Conservation (phyloP, 345 rosid genomes). For the Combretum micranthum region DNA sequence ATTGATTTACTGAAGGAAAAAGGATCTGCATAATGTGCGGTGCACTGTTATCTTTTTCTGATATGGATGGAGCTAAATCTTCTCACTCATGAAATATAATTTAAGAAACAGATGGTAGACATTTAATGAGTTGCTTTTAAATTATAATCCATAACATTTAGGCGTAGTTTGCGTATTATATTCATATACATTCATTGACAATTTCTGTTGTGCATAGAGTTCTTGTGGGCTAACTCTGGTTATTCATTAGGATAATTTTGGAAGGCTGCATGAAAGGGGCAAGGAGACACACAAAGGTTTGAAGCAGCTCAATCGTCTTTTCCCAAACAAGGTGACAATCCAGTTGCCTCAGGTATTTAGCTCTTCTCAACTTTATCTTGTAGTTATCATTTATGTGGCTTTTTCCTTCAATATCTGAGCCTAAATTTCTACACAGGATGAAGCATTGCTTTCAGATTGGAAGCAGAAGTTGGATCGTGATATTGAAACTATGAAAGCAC, state of each 20-base stretch:
- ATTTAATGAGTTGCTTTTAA: not conserved
- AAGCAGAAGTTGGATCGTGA: slow-evolving; percentile 93
- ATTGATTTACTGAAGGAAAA: no score
- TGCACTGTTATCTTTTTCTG: no score
- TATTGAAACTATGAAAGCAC: slow-evolving; percentile 76
- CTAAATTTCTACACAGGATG: slow-evolving; percentile 58
- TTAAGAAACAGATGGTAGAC: no score
- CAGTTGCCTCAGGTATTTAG: slow-evolving; percentile 87
- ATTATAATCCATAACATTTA: no score
- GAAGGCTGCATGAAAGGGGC: slow-evolving; percentile 79
- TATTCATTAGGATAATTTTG: slow-evolving; percentile 70
- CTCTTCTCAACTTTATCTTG: not conserved
- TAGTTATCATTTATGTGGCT: not conserved
- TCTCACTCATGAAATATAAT: no score
- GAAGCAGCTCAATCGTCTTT: slow-evolving; percentile 86
- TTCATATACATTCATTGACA: no score
- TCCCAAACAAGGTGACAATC: slow-evolving; percentile 93
- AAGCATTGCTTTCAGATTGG: slow-evolving; percentile 86
- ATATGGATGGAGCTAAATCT: no score
- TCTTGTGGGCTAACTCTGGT: slow-evolving; percentile 5
- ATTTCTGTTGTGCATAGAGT: no score
- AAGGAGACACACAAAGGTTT: slow-evolving; percentile 81
- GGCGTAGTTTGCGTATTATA: no score
- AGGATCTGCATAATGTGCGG: no score
- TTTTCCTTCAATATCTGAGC: slow-evolving; percentile 6